Evolutionary conservation across 495 filamentous ascomycete species (phyloP).

Genomic region (Viridothelium virens): DNA sequence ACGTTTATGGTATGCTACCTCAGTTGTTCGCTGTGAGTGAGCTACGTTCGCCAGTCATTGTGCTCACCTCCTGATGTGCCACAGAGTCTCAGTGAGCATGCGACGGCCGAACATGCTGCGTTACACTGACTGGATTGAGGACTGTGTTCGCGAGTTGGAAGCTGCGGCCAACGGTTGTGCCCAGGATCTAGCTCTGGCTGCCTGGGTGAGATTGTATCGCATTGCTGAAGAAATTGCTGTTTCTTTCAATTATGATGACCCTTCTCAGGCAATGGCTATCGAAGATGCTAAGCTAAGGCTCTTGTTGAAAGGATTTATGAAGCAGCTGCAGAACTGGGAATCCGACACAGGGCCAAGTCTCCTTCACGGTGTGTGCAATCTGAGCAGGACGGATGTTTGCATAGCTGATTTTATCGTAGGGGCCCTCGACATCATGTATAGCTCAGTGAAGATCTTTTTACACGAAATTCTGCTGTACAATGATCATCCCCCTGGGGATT

Average conservation of each 20-base stretch:
- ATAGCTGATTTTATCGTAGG: constrained; percentile 24
- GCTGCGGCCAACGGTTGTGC: constrained; percentile 32
- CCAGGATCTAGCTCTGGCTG: constrained; percentile 35
- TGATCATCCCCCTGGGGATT: constrained; percentile 47
- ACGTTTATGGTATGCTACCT: constrained; percentile 45
- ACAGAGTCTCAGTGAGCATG: constrained; percentile 46
- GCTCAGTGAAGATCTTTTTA: constrained; percentile 41
- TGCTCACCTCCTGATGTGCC: neutral
- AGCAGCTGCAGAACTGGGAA: constrained; percentile 39
- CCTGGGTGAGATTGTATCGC: constrained; percentile 42
- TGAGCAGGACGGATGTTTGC: neutral
- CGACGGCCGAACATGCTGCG: constrained; percentile 45
- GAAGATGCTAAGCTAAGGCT: constrained; percentile 43
- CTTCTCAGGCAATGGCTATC: constrained; percentile 36
- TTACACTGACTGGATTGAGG: constrained; percentile 44
- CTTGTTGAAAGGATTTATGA: constrained; percentile 44
- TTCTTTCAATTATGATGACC: constrained; percentile 47
- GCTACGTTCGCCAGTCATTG: neutral
- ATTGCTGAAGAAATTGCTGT: constrained; percentile 45
- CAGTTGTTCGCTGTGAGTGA: constrained; percentile 24
- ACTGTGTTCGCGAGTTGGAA: constrained; percentile 41
- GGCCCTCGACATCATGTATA: constrained; percentile 42
- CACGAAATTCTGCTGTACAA: constrained; percentile 47
- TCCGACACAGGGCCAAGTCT: neutral
- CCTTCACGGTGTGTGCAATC: neutral